phyloP scores from a whole-genome alignment of 179 eudicot species.

The Drosera spatulata region DNA sequence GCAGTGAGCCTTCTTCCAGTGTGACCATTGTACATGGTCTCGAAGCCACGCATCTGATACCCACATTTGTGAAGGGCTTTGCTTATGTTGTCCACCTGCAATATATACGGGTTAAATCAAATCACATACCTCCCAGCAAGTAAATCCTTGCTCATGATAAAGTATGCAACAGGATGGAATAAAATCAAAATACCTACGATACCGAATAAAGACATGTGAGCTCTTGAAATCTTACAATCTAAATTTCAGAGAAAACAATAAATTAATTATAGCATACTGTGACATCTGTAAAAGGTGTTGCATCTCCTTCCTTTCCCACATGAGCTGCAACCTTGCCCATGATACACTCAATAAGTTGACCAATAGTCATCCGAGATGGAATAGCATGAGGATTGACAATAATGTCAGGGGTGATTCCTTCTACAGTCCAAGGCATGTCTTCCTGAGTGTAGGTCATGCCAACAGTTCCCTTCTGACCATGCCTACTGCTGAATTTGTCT shows the following conservation, averaged over 20 bases:
- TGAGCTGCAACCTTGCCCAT: conserved; percentile 98
- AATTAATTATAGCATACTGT: conserved; percentile 35
- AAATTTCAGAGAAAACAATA: no score
- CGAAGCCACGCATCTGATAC: conserved; percentile 94
- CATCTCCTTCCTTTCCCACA: conserved; percentile 95
- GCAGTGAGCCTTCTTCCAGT: conserved; percentile 71
- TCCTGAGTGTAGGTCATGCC: conserved; percentile 96
- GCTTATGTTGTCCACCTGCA: conserved; percentile 82
- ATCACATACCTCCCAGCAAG: background rate
- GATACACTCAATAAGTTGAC: conserved; percentile 92
- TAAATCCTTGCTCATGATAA: no score
- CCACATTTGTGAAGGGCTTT: conserved; percentile 95
- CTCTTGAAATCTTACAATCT: no score
- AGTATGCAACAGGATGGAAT: no score
- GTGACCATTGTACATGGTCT: conserved; percentile 95
- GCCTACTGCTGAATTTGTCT: conserved; percentile 89
- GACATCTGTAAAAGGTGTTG: conserved; percentile 96
- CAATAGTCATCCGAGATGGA: conserved; percentile 94
- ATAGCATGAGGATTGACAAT: conserved; percentile 95
- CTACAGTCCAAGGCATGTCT: conserved; percentile 93
- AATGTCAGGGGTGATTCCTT: conserved; percentile 86
- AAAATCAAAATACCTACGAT: no score
- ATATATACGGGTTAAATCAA: background rate
- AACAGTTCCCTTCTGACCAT: conserved; percentile 88
- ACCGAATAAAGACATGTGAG: no score